Base-by-base conservation (phyloP, 2,329 filamentous ascomycete species). In the Pseudovirgaria hyperparasitica region DNA sequence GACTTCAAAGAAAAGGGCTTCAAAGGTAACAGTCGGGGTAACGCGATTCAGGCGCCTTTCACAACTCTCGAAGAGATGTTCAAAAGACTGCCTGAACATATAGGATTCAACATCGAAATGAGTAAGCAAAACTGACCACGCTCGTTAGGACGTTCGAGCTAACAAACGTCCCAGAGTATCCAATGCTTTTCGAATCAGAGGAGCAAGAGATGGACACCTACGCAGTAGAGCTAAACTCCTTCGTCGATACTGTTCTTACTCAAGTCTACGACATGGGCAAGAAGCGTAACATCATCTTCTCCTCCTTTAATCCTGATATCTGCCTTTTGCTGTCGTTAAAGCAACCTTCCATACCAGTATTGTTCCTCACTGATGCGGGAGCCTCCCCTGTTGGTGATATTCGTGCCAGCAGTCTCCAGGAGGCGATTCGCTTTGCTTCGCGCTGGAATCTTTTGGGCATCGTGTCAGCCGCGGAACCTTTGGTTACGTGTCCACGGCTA, bases 81-180 rank as follows among this genome's bases (percentile, higher is more conserved):
- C 59, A 70, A 72, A 43, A 77, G 86, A 46, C 61, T 98, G 0
- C 84, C 85, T 0, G 70, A 79, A 36, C 66, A 72, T 9, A 80
- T 92, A 13, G 86, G 90, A 9, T 98, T 98, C 67, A 96, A 98
- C 55, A 92, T 98, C 41, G 90, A 98, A 61, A 81, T 98, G 70
- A 96, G 62, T 65, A 50, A 48, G 62, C 55, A 35, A 23, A 16
- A 25, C 20, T 9, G 11, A 9, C 5, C 11, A 22, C 13, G 9
- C 15, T n/a, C 17, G 5, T n/a, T 5, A 25, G 16, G 14, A 9
- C 15, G 9, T 13, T 16, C 18, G 25, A 40, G 45, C 45, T 44
- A 50, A 35, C 46, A 41, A 18, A 22, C 23, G 32, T 20, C 42
- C 35, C 27, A 65, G 62, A 98, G 58, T 98, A 98, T 50, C 90